Evolutionary conservation across 1,284 basidiomycete species (phyloP), one percentile per base, ranked within the genome.

Genomic region (Apiotrichum veenhuisii): DNA sequence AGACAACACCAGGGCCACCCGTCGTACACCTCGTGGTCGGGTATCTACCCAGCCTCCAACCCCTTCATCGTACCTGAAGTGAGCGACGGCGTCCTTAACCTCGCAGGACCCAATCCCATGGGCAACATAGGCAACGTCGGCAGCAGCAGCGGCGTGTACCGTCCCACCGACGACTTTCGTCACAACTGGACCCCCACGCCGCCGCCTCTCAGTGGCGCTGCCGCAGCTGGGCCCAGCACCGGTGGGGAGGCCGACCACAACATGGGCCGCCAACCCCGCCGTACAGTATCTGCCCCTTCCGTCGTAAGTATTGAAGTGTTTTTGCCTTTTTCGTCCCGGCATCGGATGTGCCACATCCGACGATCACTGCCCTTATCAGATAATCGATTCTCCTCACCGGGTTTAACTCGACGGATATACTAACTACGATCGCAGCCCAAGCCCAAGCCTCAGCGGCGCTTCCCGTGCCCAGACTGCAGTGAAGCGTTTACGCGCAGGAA

Each of bases 401-500:
- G n/a, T n/a, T n/a, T n/a, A n/a, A n/a, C n/a, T n/a, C n/a, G n/a
- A n/a, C n/a, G n/a, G n/a, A n/a, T n/a, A n/a, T n/a, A n/a, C n/a
- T n/a, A n/a, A n/a, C n/a, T n/a, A n/a, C n/a, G n/a, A n/a, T n/a
- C n/a, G 34, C 50, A 45, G 51, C 26, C 17, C 17, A 46, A 48
- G 46, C 33, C 46, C 30, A 48, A 48, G 33, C 46, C 46, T 12
- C 33, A 54, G 49, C 52, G 61, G 10, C 46, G 58, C 5, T 63
- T 58, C 33, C 50, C 50, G 9, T 63, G 62, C 30, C 56, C 58
- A 10, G 62, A 63, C 43, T 63, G 62, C 45, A 22, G 37, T 8
- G 62, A 63, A 48, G 58, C 62, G 1, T 63, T 63, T 30, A 63
- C 62, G 1, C 58, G 62, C 18, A 45, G 58, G 7, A 63, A 63